A percentile compares a stretch with the other conserved stretches of the same genome.
Evolutionary conservation across 305 asterid species (phyloP).

Genomic region (Fraxinus velutina): DNA sequence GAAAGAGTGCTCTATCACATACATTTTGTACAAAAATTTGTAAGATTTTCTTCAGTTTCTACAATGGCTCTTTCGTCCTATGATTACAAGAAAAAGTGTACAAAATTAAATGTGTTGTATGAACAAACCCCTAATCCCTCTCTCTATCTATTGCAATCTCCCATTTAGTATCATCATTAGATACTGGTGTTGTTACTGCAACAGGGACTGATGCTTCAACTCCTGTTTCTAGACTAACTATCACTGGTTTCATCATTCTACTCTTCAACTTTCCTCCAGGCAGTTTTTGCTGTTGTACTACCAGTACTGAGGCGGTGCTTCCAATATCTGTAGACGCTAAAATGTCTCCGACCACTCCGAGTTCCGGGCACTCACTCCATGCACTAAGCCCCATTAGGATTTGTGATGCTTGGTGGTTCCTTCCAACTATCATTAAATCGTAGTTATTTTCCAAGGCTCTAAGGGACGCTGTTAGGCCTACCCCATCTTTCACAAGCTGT

Average conservation of each 20-base stretch:
- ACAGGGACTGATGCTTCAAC: not conserved
- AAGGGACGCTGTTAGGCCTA: constrained; percentile 52
- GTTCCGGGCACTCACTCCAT: constrained; percentile 85
- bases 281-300: constrained; percentile 67
- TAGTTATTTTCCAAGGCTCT: constrained; percentile 38
- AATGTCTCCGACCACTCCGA: constrained; percentile 73
- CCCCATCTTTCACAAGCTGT: constrained; percentile 67
- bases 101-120: not conserved
- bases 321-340: constrained; percentile 58
- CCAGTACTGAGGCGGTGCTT: constrained; percentile 63
- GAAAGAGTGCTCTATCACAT: not conserved
- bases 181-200: not conserved
- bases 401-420: constrained; percentile 33
- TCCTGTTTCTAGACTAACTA: constrained; percentile 18
- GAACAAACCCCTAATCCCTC: not conserved
- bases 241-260: constrained; percentile 22
- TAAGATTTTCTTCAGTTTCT: not conserved
- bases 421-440: constrained; percentile 62
- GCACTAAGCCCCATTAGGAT: constrained; percentile 52
- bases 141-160: constrained; percentile 4
- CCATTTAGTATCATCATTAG: not conserved
- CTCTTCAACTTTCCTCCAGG: constrained; percentile 26
- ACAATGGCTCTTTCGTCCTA: not conserved
- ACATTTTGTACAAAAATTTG: not conserved
- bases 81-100: not conserved